Base-by-base conservation (phyloP, 768 basidiomycete genomes). In the Chalciporus piperatus region DNA sequence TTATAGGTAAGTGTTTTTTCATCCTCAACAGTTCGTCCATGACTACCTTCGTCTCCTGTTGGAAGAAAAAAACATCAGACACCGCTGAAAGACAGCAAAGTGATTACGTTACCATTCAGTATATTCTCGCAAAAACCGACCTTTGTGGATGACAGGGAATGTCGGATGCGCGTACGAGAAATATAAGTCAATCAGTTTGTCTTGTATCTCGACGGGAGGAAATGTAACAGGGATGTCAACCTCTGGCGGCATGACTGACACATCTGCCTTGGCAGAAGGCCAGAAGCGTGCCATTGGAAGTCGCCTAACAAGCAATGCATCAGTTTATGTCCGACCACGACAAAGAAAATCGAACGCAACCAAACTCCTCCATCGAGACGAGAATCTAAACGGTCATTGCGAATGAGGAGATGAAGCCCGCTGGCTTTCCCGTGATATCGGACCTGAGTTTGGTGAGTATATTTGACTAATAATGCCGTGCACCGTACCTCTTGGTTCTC, bases 111-210 rank as follows among this genome's bases (percentile, higher is more conserved):
- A 82, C 83, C 77, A 77, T 14, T 72, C 68, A 35, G 74, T 70
- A 62, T 81, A 92, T 55, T 87, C 83, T 16, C 77, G 67, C 58
- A 88, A 64, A 66, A 93, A 92, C 19, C 80, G 77, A 12, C 68
- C 71, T 68, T 85, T 88, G 67, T 89, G 82, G n/a, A 93, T 69
- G 41, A 94, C 76, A 7, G 92, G 93, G 59, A 89, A 88, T 47
- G 84, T 76, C 6, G 92, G 91, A 58, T 95, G 92, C 27, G 88
- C 83, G 60, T 91, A 87, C 11, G 80, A 81, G 69, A 93, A 93
- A 67, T 90, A 95, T 8, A 92, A 71, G 28, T 81, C 77, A 45
- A 94, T 65, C 4, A 94, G 75, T 35, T 76, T 78, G 50, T 87
- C 81, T 66, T 91, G 90, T 30, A 81, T 70, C 16, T 77, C 74